Evolutionary conservation across 129 eudicot genomes (phyloP).

Genomic region (Tagetes patula): DNA sequence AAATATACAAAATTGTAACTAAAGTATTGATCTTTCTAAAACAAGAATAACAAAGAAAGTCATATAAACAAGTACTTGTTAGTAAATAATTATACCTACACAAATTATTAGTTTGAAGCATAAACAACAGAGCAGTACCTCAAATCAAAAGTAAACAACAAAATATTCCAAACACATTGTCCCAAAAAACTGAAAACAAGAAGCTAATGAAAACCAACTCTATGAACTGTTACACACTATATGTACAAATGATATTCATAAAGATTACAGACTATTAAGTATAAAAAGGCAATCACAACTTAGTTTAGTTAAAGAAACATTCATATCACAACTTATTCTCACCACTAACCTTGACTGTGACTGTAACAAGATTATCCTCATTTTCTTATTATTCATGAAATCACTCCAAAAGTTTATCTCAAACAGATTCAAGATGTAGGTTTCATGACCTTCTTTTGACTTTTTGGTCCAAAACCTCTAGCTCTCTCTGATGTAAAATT

Average conservation of each 20-base stretch:
- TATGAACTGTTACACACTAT: constrained; percentile 28
- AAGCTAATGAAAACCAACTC: neutral
- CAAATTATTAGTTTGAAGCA: constrained; percentile 16
- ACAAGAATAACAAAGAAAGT: neutral
- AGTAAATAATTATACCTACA: neutral
- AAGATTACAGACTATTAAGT: neutral
- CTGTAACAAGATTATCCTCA: neutral
- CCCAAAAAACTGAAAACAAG: constrained; percentile 5
- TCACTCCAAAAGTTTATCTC: constrained; percentile 5
- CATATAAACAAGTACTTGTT: constrained; percentile 5
- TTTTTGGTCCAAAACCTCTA: constrained; percentile 32
- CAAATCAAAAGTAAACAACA: constrained; percentile 19
- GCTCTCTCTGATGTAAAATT: constrained; percentile 22
- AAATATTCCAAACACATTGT: constrained; percentile 19
- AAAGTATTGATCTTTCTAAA: neutral
- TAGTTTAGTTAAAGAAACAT: constrained; percentile 7
- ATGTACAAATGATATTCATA: constrained; percentile 16
- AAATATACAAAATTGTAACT: too few relatives aligned
- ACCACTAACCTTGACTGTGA: constrained; percentile 14
- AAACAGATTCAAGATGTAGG: constrained; percentile 23
- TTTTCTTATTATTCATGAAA: constrained; percentile 1
- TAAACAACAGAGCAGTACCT: constrained; percentile 20
- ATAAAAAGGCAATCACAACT: constrained; percentile 19
- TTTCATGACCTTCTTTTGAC: constrained; percentile 25
- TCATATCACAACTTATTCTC: constrained; percentile 17